A percentile compares a stretch with the other conserved stretches of the same genome.
Conservation (phyloP, 192 early-diverging fungal genomes). For the Backusella mclennaniae region DNA sequence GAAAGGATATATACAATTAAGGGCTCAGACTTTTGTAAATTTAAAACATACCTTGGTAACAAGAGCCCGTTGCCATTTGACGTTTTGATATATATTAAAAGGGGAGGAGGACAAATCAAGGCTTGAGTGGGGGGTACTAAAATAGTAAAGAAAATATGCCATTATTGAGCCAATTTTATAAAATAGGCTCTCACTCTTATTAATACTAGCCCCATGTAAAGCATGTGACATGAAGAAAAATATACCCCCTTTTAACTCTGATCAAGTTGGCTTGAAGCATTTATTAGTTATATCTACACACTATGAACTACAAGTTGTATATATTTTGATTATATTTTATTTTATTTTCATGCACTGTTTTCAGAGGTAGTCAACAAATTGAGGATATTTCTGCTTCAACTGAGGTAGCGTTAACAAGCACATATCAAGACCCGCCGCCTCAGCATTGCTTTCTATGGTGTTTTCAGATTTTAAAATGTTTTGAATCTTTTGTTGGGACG, state of each 20-base stretch:
- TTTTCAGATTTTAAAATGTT: slow-evolving; percentile 6
- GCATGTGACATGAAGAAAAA: background rate
- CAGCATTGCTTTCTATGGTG: background rate
- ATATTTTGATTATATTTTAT: background rate
- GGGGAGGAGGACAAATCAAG: background rate
- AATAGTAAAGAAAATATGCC: background rate
- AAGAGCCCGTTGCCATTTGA: background rate
- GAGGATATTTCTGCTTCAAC: background rate
- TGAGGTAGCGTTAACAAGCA: background rate
- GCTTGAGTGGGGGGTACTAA: background rate
- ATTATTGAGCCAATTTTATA: background rate
- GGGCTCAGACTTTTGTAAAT: background rate
- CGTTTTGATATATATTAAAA: background rate
- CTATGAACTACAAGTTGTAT: background rate
- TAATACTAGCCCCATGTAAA: background rate
- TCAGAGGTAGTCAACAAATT: background rate
- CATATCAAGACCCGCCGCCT: background rate
- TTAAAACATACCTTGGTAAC: background rate
- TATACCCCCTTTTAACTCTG: no score
- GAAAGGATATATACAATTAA: background rate
- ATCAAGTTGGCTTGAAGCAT: no score
- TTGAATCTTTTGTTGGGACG: slow-evolving; percentile 8
- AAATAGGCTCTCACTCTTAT: background rate
- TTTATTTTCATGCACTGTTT: background rate
- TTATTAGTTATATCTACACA: background rate